Evolutionary conservation across 495 filamentous ascomycete genomes (phyloP), one percentile per base, ranked within the genome.

Genomic region (Neurospora sp.): DNA sequence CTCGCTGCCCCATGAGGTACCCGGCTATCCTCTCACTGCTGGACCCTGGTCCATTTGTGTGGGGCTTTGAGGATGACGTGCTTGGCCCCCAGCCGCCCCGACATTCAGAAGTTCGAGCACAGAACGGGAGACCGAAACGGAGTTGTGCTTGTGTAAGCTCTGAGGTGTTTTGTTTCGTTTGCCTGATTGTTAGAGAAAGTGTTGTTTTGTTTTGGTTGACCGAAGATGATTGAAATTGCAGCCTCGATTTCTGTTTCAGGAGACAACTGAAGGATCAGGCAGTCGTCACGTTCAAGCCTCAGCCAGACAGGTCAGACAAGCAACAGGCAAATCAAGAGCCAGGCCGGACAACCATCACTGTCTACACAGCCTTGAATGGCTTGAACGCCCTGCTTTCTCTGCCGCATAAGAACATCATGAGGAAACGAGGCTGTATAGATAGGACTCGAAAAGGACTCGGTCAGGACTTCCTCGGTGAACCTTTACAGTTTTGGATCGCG

Each of bases 51-150:
- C 54, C 23, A 62, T 62, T 62, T 31, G 27, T 74, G 71, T 76
- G 75, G 77, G 69, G 75, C 37, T 18, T 8, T 12, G 7, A 44
- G 39, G 46, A 78, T 78, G 77, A 78, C 77, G 77, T 78, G 77
- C 75, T 78, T 70, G 27, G 54, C 14, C 54, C 54, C 54, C 31
- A 66, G 54, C 48, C 20, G 20, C 48, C 4, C 44, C 44, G 18
- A 48, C 4, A 59, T 27, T 27, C 48, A 59, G 11, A 2, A 59
- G 46, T 48, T 59, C 48, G 23, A 7, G 18, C 23, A 62, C 23
- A 37, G 27, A 35, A 35, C 27, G 27, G 54, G 27, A 18, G 54
- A 66, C 54, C 54, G 54, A 66, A 66, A 66, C 54, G 54, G 54
- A 31, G 54, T 18, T 27, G 37, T 44, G 41, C 11, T 4, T n/a